These are phyloP conservation scores for Hygrophoropsis aurantiaca DNA, from an alignment of 768 basidiomycete species.

Conservation along the genomic window DNA sequence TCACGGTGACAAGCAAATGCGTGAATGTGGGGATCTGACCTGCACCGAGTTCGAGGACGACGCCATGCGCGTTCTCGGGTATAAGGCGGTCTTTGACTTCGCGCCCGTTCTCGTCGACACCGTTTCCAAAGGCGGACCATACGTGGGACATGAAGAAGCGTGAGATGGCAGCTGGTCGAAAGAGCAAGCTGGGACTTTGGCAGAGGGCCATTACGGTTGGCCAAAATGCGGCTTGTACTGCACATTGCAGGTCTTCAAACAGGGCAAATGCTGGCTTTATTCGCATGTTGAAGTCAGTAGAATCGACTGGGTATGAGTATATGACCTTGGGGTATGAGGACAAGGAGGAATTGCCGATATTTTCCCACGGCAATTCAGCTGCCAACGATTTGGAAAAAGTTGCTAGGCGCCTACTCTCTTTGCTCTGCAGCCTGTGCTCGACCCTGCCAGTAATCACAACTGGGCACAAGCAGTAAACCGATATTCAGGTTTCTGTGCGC, in stretches of 20 bases:
- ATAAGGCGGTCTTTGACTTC: conserved; percentile 48
- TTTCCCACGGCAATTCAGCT: no score
- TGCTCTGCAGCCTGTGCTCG: no score
- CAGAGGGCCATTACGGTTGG: conserved; percentile 47
- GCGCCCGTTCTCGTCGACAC: conserved; percentile 42
- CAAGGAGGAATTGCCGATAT: no score
- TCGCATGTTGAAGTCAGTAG: conserved; percentile 39
- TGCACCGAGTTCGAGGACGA: conserved; percentile 69
- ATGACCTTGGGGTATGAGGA: no score
- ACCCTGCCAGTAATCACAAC: no score
- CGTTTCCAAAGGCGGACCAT: conserved; percentile 52
- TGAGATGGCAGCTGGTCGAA: conserved; percentile 46
- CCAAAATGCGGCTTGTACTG: conserved; percentile 36
- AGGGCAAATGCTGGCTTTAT: conserved; percentile 42
- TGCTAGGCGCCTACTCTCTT: no score
- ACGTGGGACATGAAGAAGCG: conserved; percentile 57
- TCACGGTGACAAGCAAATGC: not conserved
- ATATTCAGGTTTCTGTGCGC: no score
- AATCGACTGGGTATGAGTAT: no score
- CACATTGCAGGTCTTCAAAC: conserved; percentile 41
- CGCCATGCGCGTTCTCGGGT: conserved; percentile 52
- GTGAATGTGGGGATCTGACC: conserved; percentile 36
- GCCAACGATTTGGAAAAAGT: no score
- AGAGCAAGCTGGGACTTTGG: conserved; percentile 41
- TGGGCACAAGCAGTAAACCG: no score